Percentiles rank a stretch among this genome's conserved stretches.
Evolutionary conservation across 192 early-diverging fungal genomes (phyloP).

Genomic region (Linnemannia zychae): DNA sequence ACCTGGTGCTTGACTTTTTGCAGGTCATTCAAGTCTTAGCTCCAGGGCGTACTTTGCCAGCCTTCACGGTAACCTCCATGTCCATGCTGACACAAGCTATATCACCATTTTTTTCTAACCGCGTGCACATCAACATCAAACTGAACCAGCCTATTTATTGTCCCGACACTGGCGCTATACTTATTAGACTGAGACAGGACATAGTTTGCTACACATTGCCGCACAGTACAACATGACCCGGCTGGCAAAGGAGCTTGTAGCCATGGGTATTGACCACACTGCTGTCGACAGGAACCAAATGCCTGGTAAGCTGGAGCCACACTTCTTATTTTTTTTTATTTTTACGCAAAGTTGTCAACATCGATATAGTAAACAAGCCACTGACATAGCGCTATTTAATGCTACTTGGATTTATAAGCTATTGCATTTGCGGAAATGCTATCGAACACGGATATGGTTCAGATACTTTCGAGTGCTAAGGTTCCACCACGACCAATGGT

Average conservation of each 20-base stretch:
- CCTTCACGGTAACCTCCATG: constrained; percentile 24
- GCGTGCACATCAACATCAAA: no score
- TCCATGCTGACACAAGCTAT: no score
- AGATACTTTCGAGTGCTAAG: constrained; percentile 13
- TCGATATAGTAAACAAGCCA: no score
- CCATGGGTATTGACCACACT: constrained; percentile 48
- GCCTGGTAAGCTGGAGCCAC: constrained; percentile 17
- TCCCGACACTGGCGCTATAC: neutral
- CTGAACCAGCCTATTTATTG: no score
- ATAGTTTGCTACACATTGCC: constrained; percentile 40
- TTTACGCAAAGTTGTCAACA: neutral
- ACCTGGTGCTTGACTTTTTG: constrained; percentile 41
- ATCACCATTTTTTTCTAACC: neutral
- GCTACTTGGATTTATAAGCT: neutral
- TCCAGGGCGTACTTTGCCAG: constrained; percentile 34
- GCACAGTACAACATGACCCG: constrained; percentile 26
- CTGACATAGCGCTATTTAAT: neutral
- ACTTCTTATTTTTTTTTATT: neutral
- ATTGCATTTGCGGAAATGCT: constrained; percentile 29
- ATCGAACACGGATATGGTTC: constrained; percentile 7
- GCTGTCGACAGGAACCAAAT: constrained; percentile 44
- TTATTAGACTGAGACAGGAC: constrained; percentile 28
- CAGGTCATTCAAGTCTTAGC: constrained; percentile 34
- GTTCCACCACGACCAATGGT: constrained; percentile 45
- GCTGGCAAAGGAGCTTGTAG: constrained; percentile 28